Percentiles rank a stretch among this genome's conserved stretches.
Conservation (phyloP, 805 yeast genomes). For the Lipomyces chichibuensis region DNA sequence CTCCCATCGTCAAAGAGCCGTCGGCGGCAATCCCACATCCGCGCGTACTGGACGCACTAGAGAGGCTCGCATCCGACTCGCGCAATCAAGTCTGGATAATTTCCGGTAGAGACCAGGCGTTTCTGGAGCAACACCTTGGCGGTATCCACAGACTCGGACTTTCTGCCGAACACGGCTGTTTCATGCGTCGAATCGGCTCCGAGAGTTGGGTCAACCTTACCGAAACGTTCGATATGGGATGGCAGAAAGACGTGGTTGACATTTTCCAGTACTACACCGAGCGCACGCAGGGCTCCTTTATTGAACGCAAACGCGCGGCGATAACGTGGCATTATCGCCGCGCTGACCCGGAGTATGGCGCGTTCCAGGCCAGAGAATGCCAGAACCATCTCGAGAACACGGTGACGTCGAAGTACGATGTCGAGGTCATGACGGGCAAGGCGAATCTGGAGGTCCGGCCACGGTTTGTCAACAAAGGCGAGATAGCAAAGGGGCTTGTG, state of each 20-base stretch:
- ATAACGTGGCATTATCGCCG: conserved; percentile 97
- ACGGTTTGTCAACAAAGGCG: conserved; percentile 92
- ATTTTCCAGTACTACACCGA: conserved; percentile 77
- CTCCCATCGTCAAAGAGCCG: conserved; percentile 96
- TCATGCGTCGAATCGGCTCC: conserved; percentile 66
- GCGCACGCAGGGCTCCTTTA: conserved; percentile 85
- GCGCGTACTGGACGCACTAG: conserved; percentile 62
- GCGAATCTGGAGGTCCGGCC: conserved; percentile 99
- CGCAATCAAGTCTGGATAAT: conserved; percentile 90
- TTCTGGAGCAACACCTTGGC: conserved; percentile 88
- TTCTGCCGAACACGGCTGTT: conserved; percentile 98
- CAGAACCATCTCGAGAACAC: conserved; percentile 63
- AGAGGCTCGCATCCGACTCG: conserved; percentile 69
- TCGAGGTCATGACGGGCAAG: conserved; percentile 96
- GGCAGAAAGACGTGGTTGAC: conserved; percentile 84
- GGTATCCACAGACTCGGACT: conserved; percentile 68
- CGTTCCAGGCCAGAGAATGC: conserved; percentile 77
- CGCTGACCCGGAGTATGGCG: conserved; percentile 91
- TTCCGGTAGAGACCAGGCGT: conserved; percentile 91
- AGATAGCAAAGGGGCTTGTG: conserved; percentile 81
- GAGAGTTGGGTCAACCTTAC: conserved; percentile 82
- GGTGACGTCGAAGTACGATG: conserved; percentile 68
- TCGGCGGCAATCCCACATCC: conserved; percentile 97
- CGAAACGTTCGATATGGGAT: conserved; percentile 82
- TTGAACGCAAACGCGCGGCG: conserved; percentile 89